A percentile compares a stretch with the other conserved stretches of the same genome.
These are phyloP conservation scores for Elaeis guineensis DNA, from an alignment of 176 grass and related monocot genomes.

Conservation along the genomic window DNA sequence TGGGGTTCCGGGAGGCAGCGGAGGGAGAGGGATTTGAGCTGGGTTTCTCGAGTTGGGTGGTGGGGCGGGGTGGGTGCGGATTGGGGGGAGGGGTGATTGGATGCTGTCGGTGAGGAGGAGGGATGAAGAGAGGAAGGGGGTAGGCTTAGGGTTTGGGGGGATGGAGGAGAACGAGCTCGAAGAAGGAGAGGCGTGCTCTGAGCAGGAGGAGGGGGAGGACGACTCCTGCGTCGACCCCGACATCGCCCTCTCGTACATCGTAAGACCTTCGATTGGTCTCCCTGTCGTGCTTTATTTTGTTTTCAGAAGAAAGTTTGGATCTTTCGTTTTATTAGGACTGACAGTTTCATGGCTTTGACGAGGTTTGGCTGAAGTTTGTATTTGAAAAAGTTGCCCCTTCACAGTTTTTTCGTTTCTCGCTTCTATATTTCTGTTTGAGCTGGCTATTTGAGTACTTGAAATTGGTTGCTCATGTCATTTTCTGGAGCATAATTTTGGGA, in stretches of 20 bases:
- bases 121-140: constrained; percentile 30
- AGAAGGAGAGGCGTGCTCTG: constrained; percentile 60
- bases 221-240: constrained; percentile 66
- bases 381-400: no score
- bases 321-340: not conserved
- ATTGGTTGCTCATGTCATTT: no score
- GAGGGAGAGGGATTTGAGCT: no score
- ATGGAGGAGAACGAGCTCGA: constrained; percentile 72
- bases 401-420: no score
- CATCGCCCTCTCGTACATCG: constrained; percentile 82
- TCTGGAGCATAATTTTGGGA: no score
- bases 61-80: not conserved
- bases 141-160: constrained; percentile 8
- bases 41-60: constrained; percentile 1
- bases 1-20: no score
- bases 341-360: no score
- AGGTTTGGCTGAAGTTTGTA: no score
- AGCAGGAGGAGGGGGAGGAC: constrained; percentile 21
- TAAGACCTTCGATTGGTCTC: constrained; percentile 27
- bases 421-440: no score
- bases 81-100: constrained; percentile 16
- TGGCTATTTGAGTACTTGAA: no score
- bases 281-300: not conserved
- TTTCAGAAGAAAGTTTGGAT: not conserved
- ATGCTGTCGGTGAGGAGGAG: constrained; percentile 56